Percentiles rank a stretch among this genome's conserved stretches.
Evolutionary conservation across 345 rosid species (phyloP).

Genomic region (Abelmoschus esculentus): DNA sequence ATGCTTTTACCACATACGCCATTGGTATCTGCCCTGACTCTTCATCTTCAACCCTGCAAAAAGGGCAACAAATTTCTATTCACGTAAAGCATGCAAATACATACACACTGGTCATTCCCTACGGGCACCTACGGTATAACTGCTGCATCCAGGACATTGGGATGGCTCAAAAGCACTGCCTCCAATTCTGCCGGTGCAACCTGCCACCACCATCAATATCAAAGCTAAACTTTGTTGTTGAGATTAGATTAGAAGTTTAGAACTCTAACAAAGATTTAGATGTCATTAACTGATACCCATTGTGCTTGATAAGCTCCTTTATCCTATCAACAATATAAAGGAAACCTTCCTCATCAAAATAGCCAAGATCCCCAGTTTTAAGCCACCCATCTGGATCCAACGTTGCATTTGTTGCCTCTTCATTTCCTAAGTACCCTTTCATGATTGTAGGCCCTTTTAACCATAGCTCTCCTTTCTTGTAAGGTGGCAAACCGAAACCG

Average conservation of each 20-base stretch:
- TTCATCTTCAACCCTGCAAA: constrained; percentile 48
- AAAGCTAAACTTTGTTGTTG: background rate
- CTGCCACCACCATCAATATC: constrained; percentile 16
- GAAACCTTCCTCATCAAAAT: constrained; percentile 46
- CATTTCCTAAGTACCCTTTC: constrained; percentile 42
- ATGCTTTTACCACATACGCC: constrained; percentile 56
- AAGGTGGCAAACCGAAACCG: constrained; percentile 30
- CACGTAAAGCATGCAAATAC: no score
- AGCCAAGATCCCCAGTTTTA: constrained; percentile 58
- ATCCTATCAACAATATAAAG: constrained; percentile 50
- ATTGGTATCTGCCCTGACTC: constrained; percentile 61
- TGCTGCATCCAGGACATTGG: constrained; percentile 45
- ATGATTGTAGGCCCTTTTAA: constrained; percentile 39
- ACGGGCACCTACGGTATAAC: constrained; percentile 42
- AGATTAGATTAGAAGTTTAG: no score
- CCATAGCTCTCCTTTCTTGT: constrained; percentile 45
- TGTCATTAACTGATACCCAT: constrained; percentile 46
- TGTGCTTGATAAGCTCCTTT: constrained; percentile 69
- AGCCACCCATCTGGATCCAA: constrained; percentile 49
- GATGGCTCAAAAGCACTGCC: constrained; percentile 49
- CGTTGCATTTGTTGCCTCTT: constrained; percentile 42
- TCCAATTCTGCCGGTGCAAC: constrained; percentile 69
- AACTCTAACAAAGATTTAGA: background rate
- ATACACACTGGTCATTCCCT: background rate
- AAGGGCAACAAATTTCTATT: no score